Percentiles rank a stretch among this genome's conserved stretches.
These are phyloP conservation scores for Limnomonas spitsbergensis DNA, from an alignment of 139 green algal species.

Conservation along the genomic window DNA sequence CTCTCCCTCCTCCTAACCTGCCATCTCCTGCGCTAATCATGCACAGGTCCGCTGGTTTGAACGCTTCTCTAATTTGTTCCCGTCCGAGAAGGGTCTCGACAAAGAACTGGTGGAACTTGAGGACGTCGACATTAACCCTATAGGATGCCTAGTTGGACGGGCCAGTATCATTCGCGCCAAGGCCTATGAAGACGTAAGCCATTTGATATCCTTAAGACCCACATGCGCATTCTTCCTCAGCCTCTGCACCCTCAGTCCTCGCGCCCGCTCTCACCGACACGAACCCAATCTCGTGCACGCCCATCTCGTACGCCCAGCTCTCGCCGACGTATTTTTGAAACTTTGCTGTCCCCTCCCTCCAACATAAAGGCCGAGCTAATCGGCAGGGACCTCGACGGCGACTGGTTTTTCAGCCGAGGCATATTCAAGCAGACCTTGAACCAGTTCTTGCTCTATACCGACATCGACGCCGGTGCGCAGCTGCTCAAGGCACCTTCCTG, in stretches of 20 bases:
- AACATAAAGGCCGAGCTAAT: too few relatives aligned
- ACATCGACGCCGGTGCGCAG: neutral
- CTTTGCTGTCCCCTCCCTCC: too few relatives aligned
- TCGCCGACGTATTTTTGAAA: too few relatives aligned
- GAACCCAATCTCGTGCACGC: too few relatives aligned
- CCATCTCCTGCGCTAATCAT: too few relatives aligned
- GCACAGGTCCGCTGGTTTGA: conserved; percentile 48
- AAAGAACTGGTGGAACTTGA: conserved; percentile 41
- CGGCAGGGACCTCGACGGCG: neutral
- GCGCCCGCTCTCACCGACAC: too few relatives aligned
- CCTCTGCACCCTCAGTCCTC: neutral
- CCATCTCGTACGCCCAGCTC: too few relatives aligned
- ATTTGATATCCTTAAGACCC: too few relatives aligned
- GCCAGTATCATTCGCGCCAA: conserved; percentile 20
- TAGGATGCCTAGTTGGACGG: conserved; percentile 45
- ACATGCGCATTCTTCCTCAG: too few relatives aligned
- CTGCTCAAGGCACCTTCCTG: neutral
- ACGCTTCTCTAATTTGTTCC: conserved; percentile 22
- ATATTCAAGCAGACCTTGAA: conserved; percentile 24
- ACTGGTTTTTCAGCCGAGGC: conserved; percentile 47
- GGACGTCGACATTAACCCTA: conserved; percentile 42
- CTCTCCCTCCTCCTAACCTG: too few relatives aligned
- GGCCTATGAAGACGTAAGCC: conserved; percentile 33
- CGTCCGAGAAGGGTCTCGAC: conserved; percentile 6
- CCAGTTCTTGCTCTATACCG: conserved; percentile 19